A percentile compares a stretch with the other conserved stretches of the same genome.
Conservation (phyloP, 169 alveolate species). For the Prorocentrum cordatum region DNA sequence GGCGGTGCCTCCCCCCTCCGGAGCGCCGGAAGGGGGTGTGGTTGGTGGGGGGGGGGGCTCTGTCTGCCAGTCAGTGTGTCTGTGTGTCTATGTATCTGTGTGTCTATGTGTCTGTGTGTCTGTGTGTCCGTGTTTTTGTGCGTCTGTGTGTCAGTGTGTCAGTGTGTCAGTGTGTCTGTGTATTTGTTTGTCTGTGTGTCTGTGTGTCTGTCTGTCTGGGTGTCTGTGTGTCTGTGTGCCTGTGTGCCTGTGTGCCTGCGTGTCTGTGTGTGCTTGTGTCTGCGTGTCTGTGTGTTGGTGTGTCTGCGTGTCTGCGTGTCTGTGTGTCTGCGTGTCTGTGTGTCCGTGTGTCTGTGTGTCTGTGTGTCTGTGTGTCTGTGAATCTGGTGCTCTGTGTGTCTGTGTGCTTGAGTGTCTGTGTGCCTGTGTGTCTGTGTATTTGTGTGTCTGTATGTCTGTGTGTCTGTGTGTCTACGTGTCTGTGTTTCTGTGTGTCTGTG, state of each 20-base stretch:
- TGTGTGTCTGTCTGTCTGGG: background rate
- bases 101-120: no score
- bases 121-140: no score
- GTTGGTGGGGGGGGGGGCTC: no score
- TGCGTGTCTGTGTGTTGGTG: background rate
- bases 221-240: background rate
- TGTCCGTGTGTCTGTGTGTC: background rate
- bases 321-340: background rate
- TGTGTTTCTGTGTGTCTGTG: background rate
- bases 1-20: no score
- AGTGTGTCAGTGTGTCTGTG: no score
- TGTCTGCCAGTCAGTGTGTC: no score
- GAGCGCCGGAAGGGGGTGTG: no score
- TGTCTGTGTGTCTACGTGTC: background rate
- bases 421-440: background rate
- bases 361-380: background rate
- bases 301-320: background rate
- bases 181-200: no score
- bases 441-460: background rate
- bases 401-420: background rate
- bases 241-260: background rate
- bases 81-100: no score
- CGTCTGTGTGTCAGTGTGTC: no score
- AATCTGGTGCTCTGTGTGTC: background rate
- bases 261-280: background rate